A percentile compares a stretch with the other conserved stretches of the same genome.
phyloP scores from a whole-genome alignment of 2,329 filamentous ascomycete genomes.

The Keithomyces neogunnii region DNA sequence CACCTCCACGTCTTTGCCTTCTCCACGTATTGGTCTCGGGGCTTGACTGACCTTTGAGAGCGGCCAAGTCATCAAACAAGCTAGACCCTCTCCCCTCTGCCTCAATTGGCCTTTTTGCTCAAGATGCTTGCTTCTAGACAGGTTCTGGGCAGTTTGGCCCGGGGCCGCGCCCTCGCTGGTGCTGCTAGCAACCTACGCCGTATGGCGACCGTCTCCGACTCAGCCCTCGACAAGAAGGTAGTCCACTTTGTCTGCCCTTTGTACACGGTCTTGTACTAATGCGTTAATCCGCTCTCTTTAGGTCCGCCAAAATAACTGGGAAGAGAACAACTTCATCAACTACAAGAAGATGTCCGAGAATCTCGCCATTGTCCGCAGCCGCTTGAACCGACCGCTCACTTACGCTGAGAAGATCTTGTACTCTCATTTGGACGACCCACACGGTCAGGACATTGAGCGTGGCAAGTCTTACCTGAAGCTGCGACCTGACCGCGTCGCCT shows the following conservation, averaged over 20 bases:
- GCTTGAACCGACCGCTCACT: slow-evolving; percentile 87
- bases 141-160: slow-evolving; percentile 56
- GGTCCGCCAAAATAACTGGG: slow-evolving; percentile 94
- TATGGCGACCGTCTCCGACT: slow-evolving; percentile 81
- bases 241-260: slow-evolving; percentile 12
- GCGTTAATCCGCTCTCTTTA: slow-evolving; percentile 15
- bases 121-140: slow-evolving; percentile 66
- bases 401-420: slow-evolving; percentile 99
- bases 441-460: slow-evolving; percentile 92
- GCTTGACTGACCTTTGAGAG: slow-evolving; percentile 12
- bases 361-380: slow-evolving; percentile 77
- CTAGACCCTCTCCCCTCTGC: slow-evolving; percentile 18
- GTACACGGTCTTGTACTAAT: not conserved
- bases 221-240: slow-evolving; percentile 83
- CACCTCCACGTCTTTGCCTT: slow-evolving; percentile 4
- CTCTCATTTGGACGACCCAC: slow-evolving; percentile 95
- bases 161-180: slow-evolving; percentile 46
- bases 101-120: slow-evolving; percentile 23
- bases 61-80: slow-evolving; percentile 11
- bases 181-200: slow-evolving; percentile 56
- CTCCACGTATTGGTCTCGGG: slow-evolving; percentile 5
- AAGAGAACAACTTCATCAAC: slow-evolving; percentile 96
- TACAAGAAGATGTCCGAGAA: slow-evolving; percentile 99
- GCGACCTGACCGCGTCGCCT: slow-evolving; percentile 93
- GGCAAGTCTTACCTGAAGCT: slow-evolving; percentile 94